Percentiles rank a stretch among this genome's conserved stretches.
phyloP scores from a whole-genome alignment of 768 basidiomycete species.

The Agrocybe chaxingu region DNA sequence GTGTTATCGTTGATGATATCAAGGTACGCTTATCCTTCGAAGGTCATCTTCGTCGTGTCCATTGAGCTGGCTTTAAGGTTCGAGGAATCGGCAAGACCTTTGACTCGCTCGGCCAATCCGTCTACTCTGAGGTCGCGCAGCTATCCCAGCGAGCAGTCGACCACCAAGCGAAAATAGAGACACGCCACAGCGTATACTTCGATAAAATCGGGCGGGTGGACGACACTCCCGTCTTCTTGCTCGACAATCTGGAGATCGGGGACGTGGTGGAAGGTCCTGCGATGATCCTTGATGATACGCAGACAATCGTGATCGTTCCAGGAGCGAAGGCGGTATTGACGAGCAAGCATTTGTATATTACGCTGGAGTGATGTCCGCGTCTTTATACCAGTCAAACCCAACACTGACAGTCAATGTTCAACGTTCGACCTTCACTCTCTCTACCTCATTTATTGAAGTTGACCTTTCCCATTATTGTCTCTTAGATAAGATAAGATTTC shows the following conservation, averaged over 20 bases:
- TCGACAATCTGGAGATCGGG: constrained; percentile 65
- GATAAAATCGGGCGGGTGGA: constrained; percentile 73
- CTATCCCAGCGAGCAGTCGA: constrained; percentile 42
- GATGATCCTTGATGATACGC: constrained; percentile 93
- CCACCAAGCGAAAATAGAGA: constrained; percentile 42
- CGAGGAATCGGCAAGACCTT: constrained; percentile 91
- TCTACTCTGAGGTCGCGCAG: constrained; percentile 67
- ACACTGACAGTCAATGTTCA: too few species aligned
- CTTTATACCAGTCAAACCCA: too few species aligned
- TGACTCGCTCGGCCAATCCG: constrained; percentile 74
- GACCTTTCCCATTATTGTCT: too few species aligned
- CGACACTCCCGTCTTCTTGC: constrained; percentile 76
- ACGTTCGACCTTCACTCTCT: too few species aligned
- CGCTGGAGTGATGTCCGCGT: constrained; percentile 26
- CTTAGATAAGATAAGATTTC: too few species aligned
- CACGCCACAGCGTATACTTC: constrained; percentile 73
- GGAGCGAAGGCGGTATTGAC: constrained; percentile 64
- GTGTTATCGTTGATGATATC: constrained; percentile 86
- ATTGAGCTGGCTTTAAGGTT: constrained; percentile 35
- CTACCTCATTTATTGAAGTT: too few species aligned
- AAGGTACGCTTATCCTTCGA: constrained; percentile 46
- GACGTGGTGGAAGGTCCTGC: constrained; percentile 81
- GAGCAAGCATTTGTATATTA: constrained; percentile 65
- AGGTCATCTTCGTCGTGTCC: not conserved
- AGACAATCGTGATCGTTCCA: constrained; percentile 88